phyloP scores from a whole-genome alignment of 805 yeast genomes.

The Dipodascus geniculatus region DNA sequence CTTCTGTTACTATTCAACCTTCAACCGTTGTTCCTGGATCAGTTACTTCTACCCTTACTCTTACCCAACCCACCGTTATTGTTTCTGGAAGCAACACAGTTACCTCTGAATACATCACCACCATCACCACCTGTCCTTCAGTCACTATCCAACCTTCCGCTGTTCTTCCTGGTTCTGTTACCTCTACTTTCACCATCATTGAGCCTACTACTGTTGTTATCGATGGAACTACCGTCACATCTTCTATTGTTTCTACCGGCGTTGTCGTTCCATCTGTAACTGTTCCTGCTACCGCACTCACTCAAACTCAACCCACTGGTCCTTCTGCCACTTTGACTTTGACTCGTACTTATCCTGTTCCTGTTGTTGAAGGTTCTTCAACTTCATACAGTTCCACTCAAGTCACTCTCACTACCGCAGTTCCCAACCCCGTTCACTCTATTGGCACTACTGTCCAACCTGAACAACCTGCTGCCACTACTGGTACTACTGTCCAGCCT shows the following conservation, averaged over 20 bases:
- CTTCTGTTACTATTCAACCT: constrained; percentile 2
- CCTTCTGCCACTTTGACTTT: constrained; percentile 1
- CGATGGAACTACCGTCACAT: neutral
- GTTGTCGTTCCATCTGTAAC: constrained; percentile 2
- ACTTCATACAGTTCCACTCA: neutral
- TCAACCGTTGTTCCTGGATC: constrained; percentile 3
- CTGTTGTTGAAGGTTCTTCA: neutral
- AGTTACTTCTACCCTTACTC: neutral
- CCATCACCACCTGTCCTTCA: neutral
- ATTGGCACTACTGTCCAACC: neutral
- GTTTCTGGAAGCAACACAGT: neutral
- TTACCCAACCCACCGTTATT: constrained; percentile 2
- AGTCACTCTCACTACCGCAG: neutral
- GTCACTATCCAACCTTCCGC: constrained; percentile 1
- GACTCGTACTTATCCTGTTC: neutral
- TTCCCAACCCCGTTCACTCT: neutral
- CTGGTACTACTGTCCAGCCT: neutral
- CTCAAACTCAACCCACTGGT: neutral
- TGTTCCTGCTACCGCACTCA: constrained; percentile 3
- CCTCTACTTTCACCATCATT: constrained; percentile 5
- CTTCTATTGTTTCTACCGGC: neutral
- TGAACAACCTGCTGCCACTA: neutral
- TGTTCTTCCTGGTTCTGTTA: constrained; percentile 6
- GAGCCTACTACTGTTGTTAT: neutral
- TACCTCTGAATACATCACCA: neutral